Percentiles rank a stretch among this genome's conserved stretches.
phyloP scores from a whole-genome alignment of 768 basidiomycete genomes.

The Chalciporus sphaerocephalus region DNA sequence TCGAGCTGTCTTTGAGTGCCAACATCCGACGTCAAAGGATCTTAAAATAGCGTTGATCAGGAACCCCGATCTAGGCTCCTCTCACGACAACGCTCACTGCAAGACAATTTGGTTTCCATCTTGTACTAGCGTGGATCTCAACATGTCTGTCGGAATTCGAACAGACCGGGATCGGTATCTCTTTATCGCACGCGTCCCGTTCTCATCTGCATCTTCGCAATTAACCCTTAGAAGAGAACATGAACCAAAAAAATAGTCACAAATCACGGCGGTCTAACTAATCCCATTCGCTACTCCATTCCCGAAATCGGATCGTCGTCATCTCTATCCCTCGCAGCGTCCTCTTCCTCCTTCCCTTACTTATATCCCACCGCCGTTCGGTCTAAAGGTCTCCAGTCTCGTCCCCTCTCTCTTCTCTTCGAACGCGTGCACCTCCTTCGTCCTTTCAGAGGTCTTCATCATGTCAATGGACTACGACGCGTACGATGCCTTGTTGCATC shows the following conservation, averaged over 20 bases:
- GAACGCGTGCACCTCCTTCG: not conserved
- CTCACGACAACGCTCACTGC: slow-evolving; percentile 15
- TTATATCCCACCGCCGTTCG: slow-evolving; percentile 13
- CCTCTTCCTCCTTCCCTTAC: slow-evolving; percentile 15
- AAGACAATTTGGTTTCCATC: slow-evolving; percentile 1
- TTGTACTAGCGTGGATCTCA: slow-evolving; percentile 2
- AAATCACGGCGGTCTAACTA: too few species aligned
- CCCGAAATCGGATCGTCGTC: slow-evolving; percentile 8
- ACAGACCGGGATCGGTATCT: slow-evolving; percentile 2
- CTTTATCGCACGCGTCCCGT: slow-evolving; percentile 4
- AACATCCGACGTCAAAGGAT: slow-evolving; percentile 10
- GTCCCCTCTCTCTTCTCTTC: not conserved
- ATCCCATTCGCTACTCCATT: not conserved
- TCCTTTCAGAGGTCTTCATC: not conserved
- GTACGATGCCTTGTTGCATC: slow-evolving; percentile 75
- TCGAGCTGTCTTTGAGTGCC: not conserved
- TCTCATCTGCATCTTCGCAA: slow-evolving; percentile 14
- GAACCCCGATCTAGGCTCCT: slow-evolving; percentile 10
- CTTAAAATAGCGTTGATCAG: slow-evolving; percentile 23
- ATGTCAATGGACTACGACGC: slow-evolving; percentile 59
- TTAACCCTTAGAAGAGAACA: slow-evolving; percentile 17
- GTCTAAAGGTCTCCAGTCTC: not conserved
- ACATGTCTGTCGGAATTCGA: slow-evolving; percentile 16
- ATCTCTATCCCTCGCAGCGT: not conserved
- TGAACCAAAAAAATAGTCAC: too few species aligned